Base-by-base conservation (phyloP, 495 filamentous ascomycete genomes). In the Parmelia sp. region DNA sequence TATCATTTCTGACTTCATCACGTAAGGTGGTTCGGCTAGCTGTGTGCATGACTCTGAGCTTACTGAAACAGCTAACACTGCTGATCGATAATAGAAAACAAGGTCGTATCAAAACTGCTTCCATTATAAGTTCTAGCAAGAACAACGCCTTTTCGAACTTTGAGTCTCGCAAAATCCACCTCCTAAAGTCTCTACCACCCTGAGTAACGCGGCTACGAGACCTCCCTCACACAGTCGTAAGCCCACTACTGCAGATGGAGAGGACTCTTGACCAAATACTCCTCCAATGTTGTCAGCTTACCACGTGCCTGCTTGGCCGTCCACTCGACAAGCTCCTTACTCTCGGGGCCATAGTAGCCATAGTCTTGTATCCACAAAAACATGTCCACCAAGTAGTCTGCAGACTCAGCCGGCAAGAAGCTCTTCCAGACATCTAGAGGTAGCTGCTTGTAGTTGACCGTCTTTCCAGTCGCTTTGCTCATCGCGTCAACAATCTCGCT, bases 321-420 rank as follows among this genome's bases (percentile, higher is more conserved):
- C 75, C 74, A 78, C 17, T 68, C 70, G 19, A 84, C 77, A 69
- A 74, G 51, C 57, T 77, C 67, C 66, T 74, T 71, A 6, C 72
- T 66, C 1, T 70, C 71, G 6, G 74, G 71, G 0, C 83, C 81
- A 68, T 69, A 84, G 53, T 82, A 81, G 3, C 81, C 79, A 66
- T 66, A 74, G 58, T 82, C 76, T 42, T 80, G 71, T 36, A 69
- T 36, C 60, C 66, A 77, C 6, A 53, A 36, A 42, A 78, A 75
- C 58, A 66, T 75, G 6, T 81, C 77, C 11, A 65, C 61, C 53
- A 79, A 66, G 14, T 73, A 39, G 10, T 76, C 73, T 5, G 17
- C 39, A 9, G 67, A 61, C 56, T 60, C 62, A 61, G 65, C 35
- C 35, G 73, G 71, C 66, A 81, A 29, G 33, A 42, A 70, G 44